Conservation (phyloP, 2,329 filamentous ascomycete species). For the Mariannaea sp. region DNA sequence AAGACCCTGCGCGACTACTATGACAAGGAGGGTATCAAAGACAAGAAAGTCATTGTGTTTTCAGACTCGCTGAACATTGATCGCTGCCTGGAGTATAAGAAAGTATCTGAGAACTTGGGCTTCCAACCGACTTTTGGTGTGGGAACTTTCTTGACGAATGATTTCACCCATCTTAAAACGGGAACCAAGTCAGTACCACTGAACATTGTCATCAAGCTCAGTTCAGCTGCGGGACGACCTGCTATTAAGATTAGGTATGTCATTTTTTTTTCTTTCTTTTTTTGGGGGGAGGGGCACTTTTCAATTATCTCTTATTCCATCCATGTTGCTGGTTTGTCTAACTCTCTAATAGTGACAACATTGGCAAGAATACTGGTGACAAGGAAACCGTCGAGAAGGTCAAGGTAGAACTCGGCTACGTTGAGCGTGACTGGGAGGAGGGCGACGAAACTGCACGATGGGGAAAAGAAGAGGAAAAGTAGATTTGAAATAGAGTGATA, state of each 20-base stretch:
- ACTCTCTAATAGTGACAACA: slow-evolving; percentile 66
- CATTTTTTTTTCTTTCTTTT: slow-evolving; percentile 11
- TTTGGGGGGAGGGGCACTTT: no score
- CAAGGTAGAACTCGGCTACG: slow-evolving; percentile 84
- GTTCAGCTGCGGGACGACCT: slow-evolving; percentile 76
- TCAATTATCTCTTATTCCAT: no score
- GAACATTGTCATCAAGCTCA: slow-evolving; percentile 98
- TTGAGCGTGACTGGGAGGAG: slow-evolving; percentile 80
- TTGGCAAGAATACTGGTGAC: slow-evolving; percentile 93
- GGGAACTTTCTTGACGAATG: slow-evolving; percentile 94
- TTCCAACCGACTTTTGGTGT: slow-evolving; percentile 92
- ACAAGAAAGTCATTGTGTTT: slow-evolving; percentile 89
- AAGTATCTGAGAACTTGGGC: slow-evolving; percentile 75
- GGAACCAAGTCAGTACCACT: slow-evolving; percentile 85
- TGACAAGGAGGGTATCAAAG: slow-evolving; percentile 72
- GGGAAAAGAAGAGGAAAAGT: slow-evolving; percentile 56
- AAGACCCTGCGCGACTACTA: slow-evolving; percentile 83
- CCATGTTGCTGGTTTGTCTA: slow-evolving; percentile 7
- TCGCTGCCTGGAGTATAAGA: slow-evolving; percentile 87
- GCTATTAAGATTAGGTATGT: slow-evolving; percentile 82
- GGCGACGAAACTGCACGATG: slow-evolving; percentile 86
- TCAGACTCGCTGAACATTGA: slow-evolving; percentile 95
- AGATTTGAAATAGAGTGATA: slow-evolving; percentile 7
- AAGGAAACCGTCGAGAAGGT: slow-evolving; percentile 77
- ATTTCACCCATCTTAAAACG: slow-evolving; percentile 75